Evolutionary conservation across 202 grass and related monocot genomes (phyloP), one percentile per base, ranked within the genome.

Genomic region (Dendrocalamus latiflorus): DNA sequence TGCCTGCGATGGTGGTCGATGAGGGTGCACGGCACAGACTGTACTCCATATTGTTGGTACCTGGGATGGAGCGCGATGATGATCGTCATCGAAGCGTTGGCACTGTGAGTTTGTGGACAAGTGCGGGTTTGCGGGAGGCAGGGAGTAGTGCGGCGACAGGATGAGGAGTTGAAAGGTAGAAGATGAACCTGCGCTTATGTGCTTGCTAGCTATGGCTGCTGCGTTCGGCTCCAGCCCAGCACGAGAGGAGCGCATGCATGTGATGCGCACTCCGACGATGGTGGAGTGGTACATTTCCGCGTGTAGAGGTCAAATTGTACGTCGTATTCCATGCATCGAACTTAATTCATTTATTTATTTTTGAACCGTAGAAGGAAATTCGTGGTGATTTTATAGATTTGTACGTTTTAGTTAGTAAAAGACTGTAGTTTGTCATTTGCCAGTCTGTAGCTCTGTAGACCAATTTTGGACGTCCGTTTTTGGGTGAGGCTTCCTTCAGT

Each of bases 121-220:
- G 8, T 9, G 36, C 2, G 9, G 67, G 25, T n/a, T 57, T 78
- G 74, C 47, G 57, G 66, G 58, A 59, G 67, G 74, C 86, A 88
- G 37, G 14, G 24, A 0, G 6, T 83, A 83, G 80, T 88, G 86
- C 80, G 30, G 6, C 55, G 10, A 76, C 36, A 3, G 5, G 53
- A 62, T 70, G 25, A 62, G 13, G 56, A 17, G 24, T 64, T 62
- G 63, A 74, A 84, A 84, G 43, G 55, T n/a, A 25, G 17, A 55
- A 3, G 38, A 76, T 28, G 14, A 51, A 5, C 4, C 41, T 9
- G 22, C 50, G 0, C 11, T 11, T 6, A 5, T 3, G 74, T 73
- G 83, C 56, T 58, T 43, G 59, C 68, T 65, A 73, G 83, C 77
- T 81, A 86, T 65, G 57, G 68, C 57, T 66, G 84, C 68, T 13